Base-by-base conservation (phyloP, 345 rosid genomes). In the Bruguiera gymnorhiza region DNA sequence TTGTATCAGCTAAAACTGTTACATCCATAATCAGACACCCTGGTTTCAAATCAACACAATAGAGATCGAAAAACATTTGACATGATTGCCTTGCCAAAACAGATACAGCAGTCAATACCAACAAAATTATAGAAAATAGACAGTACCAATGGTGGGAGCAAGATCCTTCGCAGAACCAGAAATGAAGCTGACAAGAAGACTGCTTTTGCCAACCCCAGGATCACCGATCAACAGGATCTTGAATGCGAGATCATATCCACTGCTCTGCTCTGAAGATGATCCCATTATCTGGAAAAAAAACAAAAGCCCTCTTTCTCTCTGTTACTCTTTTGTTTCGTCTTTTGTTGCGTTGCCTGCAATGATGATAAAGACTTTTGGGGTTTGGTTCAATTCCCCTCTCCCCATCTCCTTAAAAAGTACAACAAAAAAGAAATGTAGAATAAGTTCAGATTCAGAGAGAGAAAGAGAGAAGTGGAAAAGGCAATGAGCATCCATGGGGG, bases 191-290 rank as follows among this genome's bases (percentile, higher is more conserved):
- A 94, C 92, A 83, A 91, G 97, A 69, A 94, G 89, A 67, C 97
- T 88, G 78, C 98, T 94, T 82, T 94, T 94, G 70, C 98, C 98
- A 69, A 94, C 98, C 60, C 88, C 91, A 11, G 98, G 91, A 78
- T 91, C 98, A 20, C 98, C 98, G 70, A 94, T 89, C 87, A 94
- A 85, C 88, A 94, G 74, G 90, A 94, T 87, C 92, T 91, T 94
- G 85, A 94, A 94, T 1, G 98, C 91, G 61, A 91, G 89, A 86
- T 94, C 97, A 66, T 82, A 82, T 65, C 86, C 83, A 69, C 86
- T 78, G 67, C 80, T 77, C 39, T 86, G 96, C 27, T 90, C 92
- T 6, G 95, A 87, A 63, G 98, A 86, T 21, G 89, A 86, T 76
- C 97, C 97, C 98, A 94, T 94, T 76, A 27, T 64, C 37, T 69